Percentiles rank a stretch among this genome's conserved stretches.
phyloP scores from a whole-genome alignment of 2,329 filamentous ascomycete species.

The Polytolypa hystricis region DNA sequence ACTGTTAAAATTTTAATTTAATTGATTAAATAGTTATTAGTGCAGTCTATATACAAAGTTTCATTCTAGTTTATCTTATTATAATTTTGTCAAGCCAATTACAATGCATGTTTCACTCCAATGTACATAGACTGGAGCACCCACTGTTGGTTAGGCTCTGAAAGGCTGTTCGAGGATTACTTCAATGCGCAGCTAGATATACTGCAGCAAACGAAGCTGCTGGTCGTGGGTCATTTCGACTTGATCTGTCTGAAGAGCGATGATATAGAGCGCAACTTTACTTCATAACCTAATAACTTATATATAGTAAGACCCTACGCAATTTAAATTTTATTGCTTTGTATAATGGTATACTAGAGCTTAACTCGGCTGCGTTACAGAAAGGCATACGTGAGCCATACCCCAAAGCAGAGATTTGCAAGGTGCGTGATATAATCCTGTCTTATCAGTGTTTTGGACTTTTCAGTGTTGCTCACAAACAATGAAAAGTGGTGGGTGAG shows the following conservation, averaged over 20 bases:
- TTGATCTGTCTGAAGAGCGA: conserved; percentile 71
- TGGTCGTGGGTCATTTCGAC: conserved; percentile 88
- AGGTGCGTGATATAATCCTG: no score
- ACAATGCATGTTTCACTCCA: conserved; percentile 55
- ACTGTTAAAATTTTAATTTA: no score
- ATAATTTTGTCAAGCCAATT: conserved; percentile 80
- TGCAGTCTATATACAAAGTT: conserved; percentile 51
- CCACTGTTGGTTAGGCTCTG: no score
- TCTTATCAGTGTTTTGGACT: no score
- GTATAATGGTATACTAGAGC: conserved; percentile 76
- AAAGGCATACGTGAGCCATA: conserved; percentile 91
- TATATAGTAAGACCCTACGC: conserved; percentile 52
- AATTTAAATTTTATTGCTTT: conserved; percentile 61
- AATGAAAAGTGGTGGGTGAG: no score
- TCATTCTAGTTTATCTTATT: conserved; percentile 83
- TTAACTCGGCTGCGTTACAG: conserved; percentile 75
- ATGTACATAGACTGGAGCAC: conserved; percentile 44
- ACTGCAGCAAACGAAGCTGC: conserved; percentile 59
- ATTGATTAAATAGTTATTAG: no score
- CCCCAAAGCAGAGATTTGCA: conserved; percentile 65
- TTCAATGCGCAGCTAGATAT: conserved; percentile 81
- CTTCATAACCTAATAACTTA: conserved; percentile 57
- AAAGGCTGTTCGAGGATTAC: conserved; percentile 67
- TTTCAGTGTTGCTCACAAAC: no score
- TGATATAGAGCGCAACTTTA: conserved; percentile 52